phyloP scores from a whole-genome alignment of 1,139 yeast species.

The Suhomyces taliae region DNA sequence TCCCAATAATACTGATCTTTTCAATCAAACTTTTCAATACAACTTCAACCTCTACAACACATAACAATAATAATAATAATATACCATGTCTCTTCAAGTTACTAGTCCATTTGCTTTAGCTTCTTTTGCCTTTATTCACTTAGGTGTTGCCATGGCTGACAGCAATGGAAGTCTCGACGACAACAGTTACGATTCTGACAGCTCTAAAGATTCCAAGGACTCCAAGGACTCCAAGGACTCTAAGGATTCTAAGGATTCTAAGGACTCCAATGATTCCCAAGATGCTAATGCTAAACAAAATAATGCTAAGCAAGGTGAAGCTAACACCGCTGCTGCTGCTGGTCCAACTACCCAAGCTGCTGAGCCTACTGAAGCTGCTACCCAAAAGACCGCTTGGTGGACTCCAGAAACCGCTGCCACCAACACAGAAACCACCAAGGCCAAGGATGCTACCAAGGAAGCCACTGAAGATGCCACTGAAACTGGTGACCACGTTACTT shows the following conservation, averaged over 20 bases:
- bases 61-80: neutral
- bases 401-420: constrained; percentile 14
- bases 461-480: constrained; percentile 9
- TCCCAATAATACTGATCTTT: neutral
- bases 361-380: constrained; percentile 10
- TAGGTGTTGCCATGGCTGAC: constrained; percentile 15
- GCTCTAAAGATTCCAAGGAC: constrained; percentile 20
- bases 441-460: constrained; percentile 8
- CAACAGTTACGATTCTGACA: constrained; percentile 10
- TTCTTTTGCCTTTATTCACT: constrained; percentile 14
- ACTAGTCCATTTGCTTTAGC: constrained; percentile 15
- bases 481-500: constrained; percentile 17
- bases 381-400: constrained; percentile 12
- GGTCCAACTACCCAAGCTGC: constrained; percentile 19
- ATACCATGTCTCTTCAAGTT: constrained; percentile 19
- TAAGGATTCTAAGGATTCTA: constrained; percentile 21
- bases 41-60: neutral
- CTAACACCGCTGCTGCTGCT: constrained; percentile 17
- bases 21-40: too few relatives aligned
- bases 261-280: constrained; percentile 13
- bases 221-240: constrained; percentile 21
- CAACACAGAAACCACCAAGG: constrained; percentile 16
- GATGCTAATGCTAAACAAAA: constrained; percentile 14
- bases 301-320: constrained; percentile 19
- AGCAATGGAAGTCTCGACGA: constrained; percentile 13